phyloP scores from a whole-genome alignment of 1,284 basidiomycete genomes.

The Apiotrichum sp. region DNA sequence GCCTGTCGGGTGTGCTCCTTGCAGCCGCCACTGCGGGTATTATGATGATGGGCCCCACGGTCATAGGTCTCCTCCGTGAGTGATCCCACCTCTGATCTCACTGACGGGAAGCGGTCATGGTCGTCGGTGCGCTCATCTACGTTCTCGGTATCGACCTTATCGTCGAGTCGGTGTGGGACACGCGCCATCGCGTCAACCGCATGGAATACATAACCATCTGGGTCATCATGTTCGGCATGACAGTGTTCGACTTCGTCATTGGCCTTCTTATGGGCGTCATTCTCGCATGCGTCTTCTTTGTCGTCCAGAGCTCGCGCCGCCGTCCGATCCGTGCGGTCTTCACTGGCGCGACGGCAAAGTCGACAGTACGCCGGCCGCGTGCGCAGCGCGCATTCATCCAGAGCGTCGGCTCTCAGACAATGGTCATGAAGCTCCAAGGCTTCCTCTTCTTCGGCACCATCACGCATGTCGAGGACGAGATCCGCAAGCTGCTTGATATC shows the following conservation, averaged over 20 bases:
- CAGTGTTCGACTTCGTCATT: conserved; percentile 85
- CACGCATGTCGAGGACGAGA: conserved; percentile 68
- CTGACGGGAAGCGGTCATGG: conserved; percentile 63
- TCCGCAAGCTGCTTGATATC: conserved; percentile 62
- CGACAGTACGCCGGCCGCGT: conserved; percentile 83
- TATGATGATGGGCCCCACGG: conserved; percentile 62
- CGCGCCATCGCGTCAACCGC: conserved; percentile 75
- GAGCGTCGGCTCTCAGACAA: conserved; percentile 85
- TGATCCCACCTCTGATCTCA: conserved; percentile 15
- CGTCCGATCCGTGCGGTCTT: conserved; percentile 74
- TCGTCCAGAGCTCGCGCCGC: conserved; percentile 81
- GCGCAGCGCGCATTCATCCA: conserved; percentile 83
- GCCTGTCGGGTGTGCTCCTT: conserved; percentile 79
- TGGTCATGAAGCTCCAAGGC: conserved; percentile 82
- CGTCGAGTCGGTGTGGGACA: conserved; percentile 96
- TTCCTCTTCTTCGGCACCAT: conserved; percentile 93
- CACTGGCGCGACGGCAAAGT: conserved; percentile 73
- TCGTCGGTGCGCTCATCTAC: conserved; percentile 90
- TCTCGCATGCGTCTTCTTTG: conserved; percentile 91
- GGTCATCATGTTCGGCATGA: conserved; percentile 77
- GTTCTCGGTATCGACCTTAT: conserved; percentile 90
- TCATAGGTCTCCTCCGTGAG: conserved; percentile 83
- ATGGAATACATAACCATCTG: conserved; percentile 55
- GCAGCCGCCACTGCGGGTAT: conserved; percentile 67
- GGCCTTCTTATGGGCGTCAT: conserved; percentile 90